A percentile compares a stretch with the other conserved stretches of the same genome.
Conservation (phyloP, 352 stramenopile genomes). For the Phytophthora boehmeriae region DNA sequence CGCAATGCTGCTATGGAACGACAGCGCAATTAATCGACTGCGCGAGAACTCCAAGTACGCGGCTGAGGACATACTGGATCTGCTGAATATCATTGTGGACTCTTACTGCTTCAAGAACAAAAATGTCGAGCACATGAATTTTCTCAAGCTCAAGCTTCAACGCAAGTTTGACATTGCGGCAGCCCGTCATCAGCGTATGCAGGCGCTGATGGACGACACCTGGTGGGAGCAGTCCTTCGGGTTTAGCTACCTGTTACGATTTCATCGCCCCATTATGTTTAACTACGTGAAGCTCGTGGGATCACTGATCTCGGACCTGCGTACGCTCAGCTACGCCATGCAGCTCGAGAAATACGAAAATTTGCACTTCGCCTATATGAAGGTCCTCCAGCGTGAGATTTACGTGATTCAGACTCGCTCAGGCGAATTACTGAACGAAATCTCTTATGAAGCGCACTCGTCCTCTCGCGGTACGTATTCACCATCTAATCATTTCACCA, state of each 20-base stretch:
- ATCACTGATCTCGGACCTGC: constrained; percentile 68
- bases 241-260: constrained; percentile 63
- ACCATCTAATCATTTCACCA: not conserved
- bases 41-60: constrained; percentile 46
- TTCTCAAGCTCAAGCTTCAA: constrained; percentile 70
- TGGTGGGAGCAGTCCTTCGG: constrained; percentile 83
- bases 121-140: constrained; percentile 82
- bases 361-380: constrained; percentile 78
- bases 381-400: constrained; percentile 76
- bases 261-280: constrained; percentile 72
- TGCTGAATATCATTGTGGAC: constrained; percentile 83
- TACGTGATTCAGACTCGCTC: constrained; percentile 78
- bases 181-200: constrained; percentile 63
- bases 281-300: constrained; percentile 72
- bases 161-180: constrained; percentile 69
- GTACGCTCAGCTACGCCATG: constrained; percentile 76
- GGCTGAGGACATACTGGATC: constrained; percentile 64
- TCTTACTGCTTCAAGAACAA: constrained; percentile 90
- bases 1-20: not conserved
- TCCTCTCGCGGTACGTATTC: constrained; percentile 42
- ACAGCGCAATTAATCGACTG: constrained; percentile 60
- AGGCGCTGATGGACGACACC: constrained; percentile 62
- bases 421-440: constrained; percentile 68
- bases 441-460: constrained; percentile 60
- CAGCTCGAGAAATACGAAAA: constrained; percentile 78